These are phyloP conservation scores for Acrocalymma vagum DNA, from an alignment of 2,329 filamentous ascomycete species.

Conservation along the genomic window DNA sequence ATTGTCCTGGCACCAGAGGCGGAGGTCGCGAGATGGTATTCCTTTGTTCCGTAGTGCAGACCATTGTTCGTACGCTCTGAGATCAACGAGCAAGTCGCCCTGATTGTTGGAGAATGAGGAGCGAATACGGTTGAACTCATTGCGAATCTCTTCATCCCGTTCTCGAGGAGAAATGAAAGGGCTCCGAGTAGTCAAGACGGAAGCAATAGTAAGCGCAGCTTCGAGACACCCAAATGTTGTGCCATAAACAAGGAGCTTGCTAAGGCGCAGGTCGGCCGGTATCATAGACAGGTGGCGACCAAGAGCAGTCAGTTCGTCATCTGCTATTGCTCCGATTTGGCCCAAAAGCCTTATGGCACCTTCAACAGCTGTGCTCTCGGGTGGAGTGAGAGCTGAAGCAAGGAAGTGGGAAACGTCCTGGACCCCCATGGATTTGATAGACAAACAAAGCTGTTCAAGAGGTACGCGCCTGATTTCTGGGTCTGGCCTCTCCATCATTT, in stretches of 20 bases:
- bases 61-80: conserved; percentile 87
- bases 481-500: conserved; percentile 89
- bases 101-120: conserved; percentile 77
- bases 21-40: conserved; percentile 67
- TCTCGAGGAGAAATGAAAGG: conserved; percentile 88
- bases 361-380: conserved; percentile 83
- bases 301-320: conserved; percentile 85
- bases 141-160: conserved; percentile 82
- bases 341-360: conserved; percentile 81
- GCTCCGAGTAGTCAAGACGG: conserved; percentile 87
- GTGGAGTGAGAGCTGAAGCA: conserved; percentile 86
- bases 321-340: conserved; percentile 88
- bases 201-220: conserved; percentile 85
- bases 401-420: conserved; percentile 83
- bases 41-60: conserved; percentile 68
- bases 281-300: conserved; percentile 95
- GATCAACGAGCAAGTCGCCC: conserved; percentile 88
- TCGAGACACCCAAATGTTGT: conserved; percentile 93
- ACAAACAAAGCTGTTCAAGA: conserved; percentile 91
- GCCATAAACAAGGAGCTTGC: conserved; percentile 95
- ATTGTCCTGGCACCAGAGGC: conserved; percentile 83
- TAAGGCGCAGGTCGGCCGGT: conserved; percentile 89
- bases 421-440: conserved; percentile 94
- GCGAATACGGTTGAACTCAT: conserved; percentile 80
- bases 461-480: conserved; percentile 94